Evolutionary conservation across 2,329 filamentous ascomycete species (phyloP), one percentile per base, ranked within the genome.

Genomic region (Aspergillus jensenii): DNA sequence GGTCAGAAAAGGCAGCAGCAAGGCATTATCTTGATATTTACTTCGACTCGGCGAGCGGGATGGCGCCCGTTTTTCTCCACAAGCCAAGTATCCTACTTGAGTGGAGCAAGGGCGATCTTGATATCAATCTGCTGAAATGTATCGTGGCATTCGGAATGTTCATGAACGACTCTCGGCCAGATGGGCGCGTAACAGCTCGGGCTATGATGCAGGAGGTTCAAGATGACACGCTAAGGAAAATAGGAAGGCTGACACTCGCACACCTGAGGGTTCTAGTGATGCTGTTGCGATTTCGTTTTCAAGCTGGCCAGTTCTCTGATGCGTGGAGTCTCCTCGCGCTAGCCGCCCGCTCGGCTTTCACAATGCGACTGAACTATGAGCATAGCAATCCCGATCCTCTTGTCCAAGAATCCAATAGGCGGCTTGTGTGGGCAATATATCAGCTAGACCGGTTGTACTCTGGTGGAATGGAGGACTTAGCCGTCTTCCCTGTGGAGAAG

Each of bases 261-360:
- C 49, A 52, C n/a, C 12, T 52, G 49, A 21, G 6, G 8, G 15
- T 33, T 25, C 23, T 44, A 3, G 49, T 52, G 8, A 33, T 44
- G 3, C 1, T 44, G 27, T 25, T 52, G 39, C 49, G 49, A 7
- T 52, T 35, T 35, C 49, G n/a, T 15, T 40, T 43, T 23, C 49
- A 52, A 33, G 21, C 39, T 8, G 49, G 49, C 9, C 25, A 44
- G 6, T 52, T 23, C 15, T 17, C 49, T n/a, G 49, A 52, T 21
- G 49, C 49, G 8, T 44, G 49, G 49, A 43, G 39, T 15, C 35
- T 52, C 5, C 21, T 52, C 21, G 49, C 49, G 23, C 39, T 52
- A 19, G 49, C 49, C 21, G 49, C 49, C 21, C 49, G 49, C n/a
- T 52, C 49, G 21, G 49, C 49, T 35, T 52, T 52, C 49, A 52